A percentile compares a stretch with the other conserved stretches of the same genome.
Conservation (phyloP, 495 filamentous ascomycete species). For the Halenospora varia region DNA sequence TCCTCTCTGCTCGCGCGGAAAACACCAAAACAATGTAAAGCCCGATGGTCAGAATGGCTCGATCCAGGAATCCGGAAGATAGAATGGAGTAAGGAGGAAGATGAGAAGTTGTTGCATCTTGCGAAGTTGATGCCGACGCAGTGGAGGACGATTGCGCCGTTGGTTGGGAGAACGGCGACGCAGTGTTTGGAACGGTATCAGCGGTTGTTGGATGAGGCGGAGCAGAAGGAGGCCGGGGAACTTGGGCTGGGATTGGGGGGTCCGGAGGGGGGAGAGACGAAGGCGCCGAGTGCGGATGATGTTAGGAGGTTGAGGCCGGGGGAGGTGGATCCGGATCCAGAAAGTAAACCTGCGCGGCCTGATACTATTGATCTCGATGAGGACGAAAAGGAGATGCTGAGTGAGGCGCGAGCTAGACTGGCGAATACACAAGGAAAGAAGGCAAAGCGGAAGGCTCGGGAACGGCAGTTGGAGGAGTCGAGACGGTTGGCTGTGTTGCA, state of each 20-base stretch:
- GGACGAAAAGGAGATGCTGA: conserved; percentile 99
- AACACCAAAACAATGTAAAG: conserved; percentile 98
- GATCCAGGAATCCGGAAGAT: conserved; percentile 97
- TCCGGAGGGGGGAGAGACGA: conserved; percentile 80
- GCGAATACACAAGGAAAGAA: conserved; percentile 99
- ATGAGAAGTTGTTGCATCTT: conserved; percentile 92
- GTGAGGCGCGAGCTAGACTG: conserved; percentile 90
- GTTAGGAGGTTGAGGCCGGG: conserved; percentile 85
- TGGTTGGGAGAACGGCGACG: conserved; percentile 92
- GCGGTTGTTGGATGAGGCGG: conserved; percentile 92
- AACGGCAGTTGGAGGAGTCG: conserved; percentile 93
- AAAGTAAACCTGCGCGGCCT: conserved; percentile 93
- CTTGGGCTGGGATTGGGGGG: conserved; percentile 76
- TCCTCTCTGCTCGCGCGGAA: conserved; percentile 96
- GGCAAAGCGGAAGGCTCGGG: conserved; percentile 94
- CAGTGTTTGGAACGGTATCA: conserved; percentile 97
- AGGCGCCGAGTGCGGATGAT: conserved; percentile 89
- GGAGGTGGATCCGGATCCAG: conserved; percentile 92
- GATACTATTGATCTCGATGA: conserved; percentile 98
- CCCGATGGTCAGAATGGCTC: conserved; percentile 96
- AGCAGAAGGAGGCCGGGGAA: conserved; percentile 76
- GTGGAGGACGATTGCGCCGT: conserved; percentile 97
- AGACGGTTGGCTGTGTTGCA: conserved; percentile 83
- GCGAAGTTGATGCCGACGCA: conserved; percentile 99
- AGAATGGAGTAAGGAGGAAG: conserved; percentile 98